Evolutionary conservation across 2,329 filamentous ascomycete genomes (phyloP).

Genomic region (Stemphylium vesicarium): DNA sequence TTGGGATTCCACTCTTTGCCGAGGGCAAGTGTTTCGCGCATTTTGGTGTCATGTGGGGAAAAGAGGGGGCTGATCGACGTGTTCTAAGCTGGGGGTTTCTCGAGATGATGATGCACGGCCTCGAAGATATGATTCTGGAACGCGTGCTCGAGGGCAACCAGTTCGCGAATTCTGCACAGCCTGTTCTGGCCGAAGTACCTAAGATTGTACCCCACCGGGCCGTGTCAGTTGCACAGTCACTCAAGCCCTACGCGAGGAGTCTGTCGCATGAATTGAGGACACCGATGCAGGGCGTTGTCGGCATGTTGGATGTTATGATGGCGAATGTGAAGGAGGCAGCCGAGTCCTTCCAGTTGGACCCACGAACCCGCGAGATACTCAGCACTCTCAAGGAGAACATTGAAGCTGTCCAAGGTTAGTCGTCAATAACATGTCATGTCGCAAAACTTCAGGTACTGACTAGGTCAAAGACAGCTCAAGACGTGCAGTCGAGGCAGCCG

Average conservation of each 20-base stretch:
- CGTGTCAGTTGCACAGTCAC: constrained; percentile 65
- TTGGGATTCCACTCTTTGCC: constrained; percentile 70
- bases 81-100: constrained; percentile 69
- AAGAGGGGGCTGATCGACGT: constrained; percentile 63
- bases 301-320: constrained; percentile 79
- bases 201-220: constrained; percentile 62
- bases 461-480: constrained; percentile 66
- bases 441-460: constrained; percentile 10
- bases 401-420: constrained; percentile 69
- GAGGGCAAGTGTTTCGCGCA: constrained; percentile 71
- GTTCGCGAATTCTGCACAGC: constrained; percentile 44
- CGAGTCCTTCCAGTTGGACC: constrained; percentile 60
- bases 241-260: constrained; percentile 75
- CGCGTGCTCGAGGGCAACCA: constrained; percentile 62
- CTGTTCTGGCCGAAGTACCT: constrained; percentile 34
- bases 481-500: constrained; percentile 73
- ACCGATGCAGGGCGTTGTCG: constrained; percentile 77
- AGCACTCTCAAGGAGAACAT: constrained; percentile 71
- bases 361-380: constrained; percentile 62
- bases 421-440: not conserved
- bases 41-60: constrained; percentile 75
- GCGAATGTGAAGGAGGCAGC: constrained; percentile 72
- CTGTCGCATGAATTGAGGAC: constrained; percentile 75
- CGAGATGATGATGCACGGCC: constrained; percentile 70
- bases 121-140: constrained; percentile 70